These are phyloP conservation scores for Trichoderma polysporum DNA, from an alignment of 2,329 filamentous ascomycete species.

Conservation along the genomic window DNA sequence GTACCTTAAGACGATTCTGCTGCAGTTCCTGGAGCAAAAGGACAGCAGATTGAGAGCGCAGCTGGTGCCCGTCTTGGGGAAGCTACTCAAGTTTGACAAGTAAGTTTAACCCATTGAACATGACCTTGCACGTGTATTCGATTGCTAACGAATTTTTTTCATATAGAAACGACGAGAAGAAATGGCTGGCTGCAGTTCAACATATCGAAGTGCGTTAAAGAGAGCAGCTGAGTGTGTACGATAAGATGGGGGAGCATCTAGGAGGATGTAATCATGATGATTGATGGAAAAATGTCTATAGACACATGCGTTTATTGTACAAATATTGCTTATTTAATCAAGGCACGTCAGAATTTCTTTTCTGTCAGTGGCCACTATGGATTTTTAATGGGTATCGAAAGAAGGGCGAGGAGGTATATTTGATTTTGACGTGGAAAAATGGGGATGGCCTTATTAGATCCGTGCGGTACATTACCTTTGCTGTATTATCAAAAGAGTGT, in stretches of 20 bases:
- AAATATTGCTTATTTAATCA: background rate
- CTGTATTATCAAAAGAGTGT: background rate
- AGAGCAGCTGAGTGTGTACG: background rate
- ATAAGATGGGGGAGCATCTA: background rate
- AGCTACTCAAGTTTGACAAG: conserved; percentile 75
- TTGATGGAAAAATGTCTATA: background rate
- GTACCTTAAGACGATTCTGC: conserved; percentile 77
- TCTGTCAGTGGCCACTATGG: background rate
- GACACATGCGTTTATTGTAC: background rate
- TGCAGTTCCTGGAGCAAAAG: conserved; percentile 80
- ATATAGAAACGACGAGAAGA: conserved; percentile 29
- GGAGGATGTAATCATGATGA: background rate
- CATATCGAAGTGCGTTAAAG: conserved; percentile 25
- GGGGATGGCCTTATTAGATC: background rate
- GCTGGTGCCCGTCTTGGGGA: conserved; percentile 74
- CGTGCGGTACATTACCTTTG: background rate
- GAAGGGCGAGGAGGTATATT: background rate
- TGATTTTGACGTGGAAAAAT: background rate
- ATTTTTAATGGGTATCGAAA: background rate
- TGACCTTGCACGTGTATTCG: background rate
- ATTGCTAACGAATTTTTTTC: background rate
- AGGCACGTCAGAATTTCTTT: background rate
- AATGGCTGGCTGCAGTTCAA: conserved; percentile 30
- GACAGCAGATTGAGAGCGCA: conserved; percentile 74
- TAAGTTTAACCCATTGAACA: conserved; percentile 50